These are phyloP conservation scores for Fistulifera solaris DNA, from an alignment of 108 stramenopile species.

Conservation along the genomic window DNA sequence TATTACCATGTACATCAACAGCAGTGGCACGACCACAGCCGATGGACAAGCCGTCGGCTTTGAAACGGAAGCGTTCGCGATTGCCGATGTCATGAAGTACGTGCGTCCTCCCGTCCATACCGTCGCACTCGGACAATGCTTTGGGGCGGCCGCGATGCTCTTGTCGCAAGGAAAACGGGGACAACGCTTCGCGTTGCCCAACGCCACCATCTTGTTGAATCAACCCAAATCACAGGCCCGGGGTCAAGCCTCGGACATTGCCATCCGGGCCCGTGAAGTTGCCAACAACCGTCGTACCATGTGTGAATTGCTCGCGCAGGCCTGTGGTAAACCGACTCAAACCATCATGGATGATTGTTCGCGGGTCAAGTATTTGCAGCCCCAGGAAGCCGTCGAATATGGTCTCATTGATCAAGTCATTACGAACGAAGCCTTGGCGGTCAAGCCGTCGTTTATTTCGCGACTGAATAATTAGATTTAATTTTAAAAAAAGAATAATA, in stretches of 20 bases:
- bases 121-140: constrained; percentile 94
- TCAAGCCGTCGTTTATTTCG: constrained; percentile 70
- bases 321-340: constrained; percentile 83
- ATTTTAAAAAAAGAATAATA: background rate
- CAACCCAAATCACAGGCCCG: constrained; percentile 86
- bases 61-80: constrained; percentile 97
- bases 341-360: constrained; percentile 83
- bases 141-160: constrained; percentile 95
- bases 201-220: constrained; percentile 93
- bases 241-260: constrained; percentile 96
- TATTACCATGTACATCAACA: constrained; percentile 98
- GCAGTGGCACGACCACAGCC: constrained; percentile 86
- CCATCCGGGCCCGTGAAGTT: constrained; percentile 92
- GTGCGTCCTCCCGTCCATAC: constrained; percentile 94
- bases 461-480: constrained; percentile 17
- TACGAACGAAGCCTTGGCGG: constrained; percentile 53
- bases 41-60: constrained; percentile 88
- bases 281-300: constrained; percentile 78
- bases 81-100: constrained; percentile 97
- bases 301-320: constrained; percentile 86
- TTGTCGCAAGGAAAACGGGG: constrained; percentile 89
- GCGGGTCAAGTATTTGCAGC: constrained; percentile 92
- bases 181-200: constrained; percentile 86
- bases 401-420: constrained; percentile 93
- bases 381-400: constrained; percentile 94